Percentiles rank a stretch among this genome's conserved stretches.
These are phyloP conservation scores for Colletotrichum neosansevieriae DNA, from an alignment of 2,329 filamentous ascomycete species.

Conservation along the genomic window DNA sequence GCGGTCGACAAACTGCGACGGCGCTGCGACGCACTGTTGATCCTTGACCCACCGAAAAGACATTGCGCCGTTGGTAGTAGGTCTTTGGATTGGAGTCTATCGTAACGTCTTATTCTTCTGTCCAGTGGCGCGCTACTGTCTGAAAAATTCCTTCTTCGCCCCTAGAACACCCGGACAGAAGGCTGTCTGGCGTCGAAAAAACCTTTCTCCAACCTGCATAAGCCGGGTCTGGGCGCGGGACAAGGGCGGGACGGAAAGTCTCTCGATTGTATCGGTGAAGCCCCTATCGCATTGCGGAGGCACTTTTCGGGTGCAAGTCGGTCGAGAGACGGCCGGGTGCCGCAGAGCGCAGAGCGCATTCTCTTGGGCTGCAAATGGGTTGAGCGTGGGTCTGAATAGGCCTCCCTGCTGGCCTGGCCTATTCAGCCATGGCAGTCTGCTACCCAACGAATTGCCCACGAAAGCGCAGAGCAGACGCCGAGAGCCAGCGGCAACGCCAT, in stretches of 20 bases:
- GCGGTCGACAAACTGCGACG: slow-evolving; percentile 5
- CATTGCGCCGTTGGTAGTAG: slow-evolving; percentile 10
- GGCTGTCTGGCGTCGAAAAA: neutral
- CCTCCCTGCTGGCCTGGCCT: neutral
- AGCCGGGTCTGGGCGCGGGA: neutral
- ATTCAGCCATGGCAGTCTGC: slow-evolving; percentile 18
- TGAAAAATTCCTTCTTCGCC: slow-evolving; percentile 2
- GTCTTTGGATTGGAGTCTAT: slow-evolving; percentile 23
- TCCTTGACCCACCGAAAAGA: slow-evolving; percentile 26
- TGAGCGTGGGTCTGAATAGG: neutral
- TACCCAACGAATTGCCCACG: slow-evolving; percentile 15
- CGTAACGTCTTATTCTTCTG: slow-evolving; percentile 27
- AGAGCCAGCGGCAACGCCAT: neutral
- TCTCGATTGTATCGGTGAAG: neutral
- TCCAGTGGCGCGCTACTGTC: slow-evolving; percentile 23
- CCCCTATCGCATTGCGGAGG: neutral
- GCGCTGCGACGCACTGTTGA: slow-evolving; percentile 16
- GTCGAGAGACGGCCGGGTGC: neutral
- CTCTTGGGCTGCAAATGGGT: neutral
- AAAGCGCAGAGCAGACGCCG: neutral
- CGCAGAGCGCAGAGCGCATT: no score
- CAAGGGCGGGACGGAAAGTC: neutral
- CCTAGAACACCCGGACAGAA: neutral
- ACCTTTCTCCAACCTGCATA: slow-evolving; percentile 1
- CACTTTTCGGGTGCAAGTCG: neutral